phyloP scores from a whole-genome alignment of 2,329 filamentous ascomycete species.

The Diplodia corticola region DNA sequence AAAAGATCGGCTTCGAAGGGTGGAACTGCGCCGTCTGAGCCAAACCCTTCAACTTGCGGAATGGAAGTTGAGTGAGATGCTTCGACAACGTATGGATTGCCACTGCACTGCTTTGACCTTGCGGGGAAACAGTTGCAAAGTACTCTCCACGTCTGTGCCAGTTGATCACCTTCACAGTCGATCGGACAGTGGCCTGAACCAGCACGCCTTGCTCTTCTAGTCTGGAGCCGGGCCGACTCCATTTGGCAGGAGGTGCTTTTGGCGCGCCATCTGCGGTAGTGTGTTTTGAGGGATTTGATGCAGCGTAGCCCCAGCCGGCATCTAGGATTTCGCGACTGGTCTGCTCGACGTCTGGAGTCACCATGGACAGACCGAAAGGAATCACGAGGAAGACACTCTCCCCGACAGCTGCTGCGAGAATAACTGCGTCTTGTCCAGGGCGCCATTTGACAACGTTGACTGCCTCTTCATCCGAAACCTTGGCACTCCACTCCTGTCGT shows the following conservation, averaged over 20 bases:
- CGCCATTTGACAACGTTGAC: constrained; percentile 90
- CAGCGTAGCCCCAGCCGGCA: constrained; percentile 90
- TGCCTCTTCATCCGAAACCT: constrained; percentile 72
- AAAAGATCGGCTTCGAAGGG: constrained; percentile 87
- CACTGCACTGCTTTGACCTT: constrained; percentile 75
- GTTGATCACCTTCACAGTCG: constrained; percentile 80
- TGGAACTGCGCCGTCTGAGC: constrained; percentile 94
- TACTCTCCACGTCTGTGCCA: constrained; percentile 97
- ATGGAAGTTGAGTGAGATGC: constrained; percentile 91
- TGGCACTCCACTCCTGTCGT: constrained; percentile 82
- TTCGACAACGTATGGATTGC: constrained; percentile 94
- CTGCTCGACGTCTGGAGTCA: constrained; percentile 72
- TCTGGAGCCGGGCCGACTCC: constrained; percentile 73
- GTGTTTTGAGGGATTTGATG: constrained; percentile 54
- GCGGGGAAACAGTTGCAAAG: constrained; percentile 85
- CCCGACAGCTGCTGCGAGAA: constrained; percentile 80
- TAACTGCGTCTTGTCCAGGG: constrained; percentile 74
- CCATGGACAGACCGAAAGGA: constrained; percentile 58
- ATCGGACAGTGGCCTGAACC: constrained; percentile 75
- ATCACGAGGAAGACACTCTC: constrained; percentile 85
- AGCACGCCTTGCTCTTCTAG: constrained; percentile 78
- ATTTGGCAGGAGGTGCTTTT: constrained; percentile 77
- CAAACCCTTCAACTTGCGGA: constrained; percentile 72
- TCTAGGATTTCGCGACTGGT: constrained; percentile 76
- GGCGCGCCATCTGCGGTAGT: constrained; percentile 55